Evolutionary conservation across 2,329 filamentous ascomycete species (phyloP), one percentile per base, ranked within the genome.

Genomic region (Leptographium lundbergii): DNA sequence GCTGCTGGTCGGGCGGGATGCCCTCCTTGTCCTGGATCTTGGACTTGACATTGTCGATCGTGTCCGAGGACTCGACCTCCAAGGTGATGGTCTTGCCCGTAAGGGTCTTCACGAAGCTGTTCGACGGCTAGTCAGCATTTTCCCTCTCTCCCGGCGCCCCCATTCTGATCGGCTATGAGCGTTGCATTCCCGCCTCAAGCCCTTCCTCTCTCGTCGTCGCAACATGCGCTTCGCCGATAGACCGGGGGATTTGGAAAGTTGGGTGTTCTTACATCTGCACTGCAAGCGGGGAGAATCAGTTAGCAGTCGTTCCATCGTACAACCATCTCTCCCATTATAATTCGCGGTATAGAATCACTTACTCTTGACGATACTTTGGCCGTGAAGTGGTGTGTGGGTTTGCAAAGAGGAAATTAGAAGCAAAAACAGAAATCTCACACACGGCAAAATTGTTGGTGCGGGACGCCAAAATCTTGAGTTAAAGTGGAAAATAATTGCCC

Each of bases 1-100:
- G 91, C 84, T 97, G 92, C 79, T 96, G 91, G 79, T 96, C 92
- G 67, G 91, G 91, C 71, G 92, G 92, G 69, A 96, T 96, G 71
- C 92, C 92, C 82, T 96, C 92, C 88, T 96, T 96, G 81, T 96
- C 91, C 82, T 96, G 92, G 78, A 97, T 96, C 88, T 96, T 96
- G 81, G 86, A 87, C 87, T 97, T 97, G 79, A 97, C 92, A 86
- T 96, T 97, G 86, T 97, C 92, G 82, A 97, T 97, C 72, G 92
- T 96, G 80, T 97, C 92, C 74, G 86, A 90, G 73, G 91, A 96
- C 87, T 96, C 92, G 76, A 96, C 91, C 87, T 97, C 92, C 72
- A 96, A 88, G 79, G 94, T 97, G 84, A 97, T 96, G 78, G 92
- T 97, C 89, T 97, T 97, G 81, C 94, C 92, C 84, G 92, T 96